Conservation (phyloP, 2,329 filamentous ascomycete species). For the Metarhizium humberi region DNA sequence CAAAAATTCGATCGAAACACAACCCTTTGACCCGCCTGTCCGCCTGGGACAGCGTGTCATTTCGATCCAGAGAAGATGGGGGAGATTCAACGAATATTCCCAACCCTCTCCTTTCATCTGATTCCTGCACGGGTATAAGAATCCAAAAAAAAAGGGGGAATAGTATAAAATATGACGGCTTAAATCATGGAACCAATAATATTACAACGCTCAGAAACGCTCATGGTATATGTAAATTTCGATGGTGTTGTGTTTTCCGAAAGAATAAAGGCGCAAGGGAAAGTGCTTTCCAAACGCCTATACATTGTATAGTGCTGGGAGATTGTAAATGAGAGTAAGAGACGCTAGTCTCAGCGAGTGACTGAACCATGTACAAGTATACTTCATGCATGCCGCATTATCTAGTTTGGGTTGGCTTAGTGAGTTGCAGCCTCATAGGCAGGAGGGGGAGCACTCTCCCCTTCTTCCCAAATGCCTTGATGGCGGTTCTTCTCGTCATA, state of each 20-base stretch:
- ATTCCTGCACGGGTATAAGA: neutral
- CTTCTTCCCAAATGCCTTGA: conserved; percentile 33
- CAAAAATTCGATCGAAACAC: neutral
- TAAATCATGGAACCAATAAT: neutral
- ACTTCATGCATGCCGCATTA: neutral
- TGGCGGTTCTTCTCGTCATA: conserved; percentile 68
- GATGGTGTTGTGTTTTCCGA: neutral
- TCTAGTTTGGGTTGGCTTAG: neutral
- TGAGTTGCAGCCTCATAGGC: conserved; percentile 45
- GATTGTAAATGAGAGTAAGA: conserved; percentile 5
- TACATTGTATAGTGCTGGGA: conserved; percentile 6
- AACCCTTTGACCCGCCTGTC: neutral
- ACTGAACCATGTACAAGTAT: neutral
- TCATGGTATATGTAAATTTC: neutral
- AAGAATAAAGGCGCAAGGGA: conserved; percentile 3
- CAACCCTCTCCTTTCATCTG: neutral
- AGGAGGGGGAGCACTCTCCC: conserved; percentile 49
- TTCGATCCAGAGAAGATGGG: neutral
- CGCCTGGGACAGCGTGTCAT: neutral
- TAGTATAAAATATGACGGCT: neutral
- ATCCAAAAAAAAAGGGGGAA: neutral
- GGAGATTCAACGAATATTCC: neutral
- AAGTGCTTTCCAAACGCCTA: neutral
- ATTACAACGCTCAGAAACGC: neutral
- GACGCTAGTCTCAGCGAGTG: neutral